Evolutionary conservation across 805 yeast species (phyloP).

Genomic region (Dipodascus albidus): DNA sequence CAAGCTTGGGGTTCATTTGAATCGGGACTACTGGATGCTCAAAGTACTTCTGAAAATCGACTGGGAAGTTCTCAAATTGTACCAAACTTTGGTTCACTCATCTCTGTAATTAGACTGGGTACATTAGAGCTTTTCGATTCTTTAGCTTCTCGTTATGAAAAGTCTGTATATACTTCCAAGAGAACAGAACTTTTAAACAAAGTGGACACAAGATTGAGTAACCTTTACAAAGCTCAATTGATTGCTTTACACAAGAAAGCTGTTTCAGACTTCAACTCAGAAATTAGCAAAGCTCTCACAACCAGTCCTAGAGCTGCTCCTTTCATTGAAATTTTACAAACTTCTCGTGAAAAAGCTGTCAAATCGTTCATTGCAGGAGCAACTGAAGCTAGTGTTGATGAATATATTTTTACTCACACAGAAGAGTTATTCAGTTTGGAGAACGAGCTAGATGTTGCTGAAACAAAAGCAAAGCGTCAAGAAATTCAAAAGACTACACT

Average conservation of each 20-base stretch:
- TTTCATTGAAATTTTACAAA: conserved; percentile 21
- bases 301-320: conserved; percentile 7
- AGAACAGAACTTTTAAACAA: conserved; percentile 36
- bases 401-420: conserved; percentile 17
- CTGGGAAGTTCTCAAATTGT: conserved; percentile 11
- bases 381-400: conserved; percentile 25
- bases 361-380: conserved; percentile 26
- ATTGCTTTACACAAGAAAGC: conserved; percentile 27
- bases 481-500: conserved; percentile 34
- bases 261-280: conserved; percentile 19
- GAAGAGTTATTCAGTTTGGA: conserved; percentile 19
- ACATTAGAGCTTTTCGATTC: conserved; percentile 48
- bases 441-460: conserved; percentile 27
- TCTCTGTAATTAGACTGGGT: conserved; percentile 34
- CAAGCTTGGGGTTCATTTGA: conserved; percentile 38
- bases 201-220: conserved; percentile 35
- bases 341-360: conserved; percentile 16
- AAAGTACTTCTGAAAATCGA: conserved; percentile 20
- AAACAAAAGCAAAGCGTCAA: conserved; percentile 22
- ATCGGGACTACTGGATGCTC: conserved; percentile 24
- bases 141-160: conserved; percentile 66
- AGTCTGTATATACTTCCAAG: conserved; percentile 55
- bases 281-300: conserved; percentile 8
- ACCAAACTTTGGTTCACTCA: conserved; percentile 29
- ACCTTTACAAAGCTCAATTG: conserved; percentile 34